A percentile compares a stretch with the other conserved stretches of the same genome.
Conservation (phyloP, 2,329 filamentous ascomycete species). For the Neodidymelliopsis sp. region DNA sequence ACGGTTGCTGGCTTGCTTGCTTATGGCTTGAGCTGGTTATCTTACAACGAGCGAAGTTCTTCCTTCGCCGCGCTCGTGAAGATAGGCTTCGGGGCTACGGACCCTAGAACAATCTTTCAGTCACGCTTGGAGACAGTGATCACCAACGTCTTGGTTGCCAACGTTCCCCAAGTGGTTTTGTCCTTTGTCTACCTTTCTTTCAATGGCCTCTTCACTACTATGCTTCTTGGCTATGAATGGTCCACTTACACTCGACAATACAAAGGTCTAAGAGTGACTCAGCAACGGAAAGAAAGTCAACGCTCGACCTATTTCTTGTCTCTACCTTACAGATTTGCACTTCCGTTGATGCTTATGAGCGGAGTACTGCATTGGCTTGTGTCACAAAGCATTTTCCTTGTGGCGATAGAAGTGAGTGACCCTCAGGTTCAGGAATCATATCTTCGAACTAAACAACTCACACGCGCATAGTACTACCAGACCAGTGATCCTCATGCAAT, state of each 20-base stretch:
- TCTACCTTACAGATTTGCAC: slow-evolving; percentile 47
- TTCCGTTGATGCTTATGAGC: slow-evolving; percentile 47
- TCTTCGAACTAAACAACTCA: too few species aligned
- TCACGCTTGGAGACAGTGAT: neutral
- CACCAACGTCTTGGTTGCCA: slow-evolving; percentile 49
- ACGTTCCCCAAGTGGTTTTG: slow-evolving; percentile 56
- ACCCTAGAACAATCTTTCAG: neutral
- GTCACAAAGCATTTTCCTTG: slow-evolving; percentile 51
- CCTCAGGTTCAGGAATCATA: neutral
- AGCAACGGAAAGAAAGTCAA: slow-evolving; percentile 38
- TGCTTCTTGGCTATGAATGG: slow-evolving; percentile 58
- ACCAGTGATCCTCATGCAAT: neutral
- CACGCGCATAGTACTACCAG: neutral
- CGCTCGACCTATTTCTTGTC: slow-evolving; percentile 50
- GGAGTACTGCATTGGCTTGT: slow-evolving; percentile 53
- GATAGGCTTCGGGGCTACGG: neutral
- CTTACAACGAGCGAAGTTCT: neutral
- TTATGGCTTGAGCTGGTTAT: too few species aligned
- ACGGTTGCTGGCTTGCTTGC: too few species aligned
- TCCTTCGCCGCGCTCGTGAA: neutral
- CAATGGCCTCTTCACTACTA: slow-evolving; percentile 56
- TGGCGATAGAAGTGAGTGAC: neutral
- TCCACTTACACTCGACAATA: slow-evolving; percentile 42
- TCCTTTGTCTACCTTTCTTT: slow-evolving; percentile 56
- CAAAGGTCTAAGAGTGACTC: slow-evolving; percentile 49